Percentiles rank a stretch among this genome's conserved stretches.
Evolutionary conservation across 2,329 filamentous ascomycete species (phyloP).

Genomic region (Xylariaceae sp.): DNA sequence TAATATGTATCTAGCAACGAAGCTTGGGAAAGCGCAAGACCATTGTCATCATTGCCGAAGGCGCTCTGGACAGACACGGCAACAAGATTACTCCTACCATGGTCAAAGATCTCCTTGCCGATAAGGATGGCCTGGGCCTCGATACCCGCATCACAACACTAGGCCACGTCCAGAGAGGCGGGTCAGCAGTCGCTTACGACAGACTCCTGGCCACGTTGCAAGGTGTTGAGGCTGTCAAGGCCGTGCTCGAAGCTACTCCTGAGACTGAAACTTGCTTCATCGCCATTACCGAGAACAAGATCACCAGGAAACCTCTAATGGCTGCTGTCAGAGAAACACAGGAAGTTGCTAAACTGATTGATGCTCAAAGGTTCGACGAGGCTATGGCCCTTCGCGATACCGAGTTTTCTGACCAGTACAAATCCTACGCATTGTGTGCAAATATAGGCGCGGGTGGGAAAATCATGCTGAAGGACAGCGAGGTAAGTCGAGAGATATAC

Average conservation of each 20-base stretch:
- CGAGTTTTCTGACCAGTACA: slow-evolving; percentile 90
- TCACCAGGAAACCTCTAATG: slow-evolving; percentile 82
- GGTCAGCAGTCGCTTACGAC: slow-evolving; percentile 88
- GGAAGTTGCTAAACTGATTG: slow-evolving; percentile 75
- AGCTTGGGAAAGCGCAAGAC: slow-evolving; percentile 90
- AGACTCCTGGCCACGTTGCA: slow-evolving; percentile 89
- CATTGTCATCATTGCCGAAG: slow-evolving; percentile 96
- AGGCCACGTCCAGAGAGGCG: slow-evolving; percentile 95
- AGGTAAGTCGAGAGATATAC: slow-evolving; percentile 48
- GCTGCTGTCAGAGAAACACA: slow-evolving; percentile 85
- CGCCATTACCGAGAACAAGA: slow-evolving; percentile 96
- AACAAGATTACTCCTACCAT: slow-evolving; percentile 76
- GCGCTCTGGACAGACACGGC: slow-evolving; percentile 78
- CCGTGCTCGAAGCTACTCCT: slow-evolving; percentile 82
- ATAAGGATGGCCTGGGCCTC: slow-evolving; percentile 68
- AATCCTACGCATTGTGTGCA: slow-evolving; percentile 86
- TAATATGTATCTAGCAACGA: slow-evolving; percentile 60
- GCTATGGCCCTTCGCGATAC: slow-evolving; percentile 88
- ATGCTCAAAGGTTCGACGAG: slow-evolving; percentile 76
- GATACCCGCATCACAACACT: slow-evolving; percentile 94
- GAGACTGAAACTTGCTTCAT: slow-evolving; percentile 92
- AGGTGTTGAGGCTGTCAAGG: slow-evolving; percentile 89
- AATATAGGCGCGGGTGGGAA: slow-evolving; percentile 67
- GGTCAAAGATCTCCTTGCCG: slow-evolving; percentile 85
- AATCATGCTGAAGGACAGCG: slow-evolving; percentile 62